Evolutionary conservation across 345 rosid species (phyloP).

Genomic region (Gossypium thurberi): DNA sequence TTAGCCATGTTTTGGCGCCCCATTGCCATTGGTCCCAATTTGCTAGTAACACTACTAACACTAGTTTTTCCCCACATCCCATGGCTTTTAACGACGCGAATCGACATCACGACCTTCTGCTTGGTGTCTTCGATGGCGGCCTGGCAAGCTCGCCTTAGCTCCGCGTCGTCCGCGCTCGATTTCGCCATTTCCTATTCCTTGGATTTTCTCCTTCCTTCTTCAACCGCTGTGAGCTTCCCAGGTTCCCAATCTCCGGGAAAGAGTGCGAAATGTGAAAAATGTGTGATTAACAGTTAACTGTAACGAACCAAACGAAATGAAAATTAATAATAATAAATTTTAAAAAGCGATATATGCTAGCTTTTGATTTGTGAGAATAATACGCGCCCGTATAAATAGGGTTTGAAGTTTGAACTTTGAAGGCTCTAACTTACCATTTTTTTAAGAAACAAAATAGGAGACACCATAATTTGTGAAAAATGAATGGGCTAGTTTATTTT

Average conservation of each 20-base stretch:
- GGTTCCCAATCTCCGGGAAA: background rate
- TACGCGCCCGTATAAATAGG: background rate
- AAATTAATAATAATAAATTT: background rate
- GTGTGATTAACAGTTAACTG: slow-evolving; percentile 15
- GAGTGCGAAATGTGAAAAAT: background rate
- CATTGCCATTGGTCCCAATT: slow-evolving; percentile 29
- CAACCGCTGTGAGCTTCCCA: slow-evolving; percentile 6
- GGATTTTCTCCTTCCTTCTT: slow-evolving; percentile 6
- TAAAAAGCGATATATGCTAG: background rate
- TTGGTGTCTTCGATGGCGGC: slow-evolving; percentile 91
- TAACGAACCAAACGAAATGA: slow-evolving; percentile 5
- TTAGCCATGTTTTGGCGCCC: slow-evolving; percentile 95
- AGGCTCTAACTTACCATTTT: too few relatives aligned
- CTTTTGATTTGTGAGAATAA: background rate
- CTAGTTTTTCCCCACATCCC: slow-evolving; percentile 88
- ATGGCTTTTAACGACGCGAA: slow-evolving; percentile 90
- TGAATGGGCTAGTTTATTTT: too few relatives aligned
- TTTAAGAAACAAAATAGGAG: too few relatives aligned
- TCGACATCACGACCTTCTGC: slow-evolving; percentile 80
- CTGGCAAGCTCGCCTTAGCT: slow-evolving; percentile 88
- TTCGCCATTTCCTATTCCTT: slow-evolving; percentile 59
- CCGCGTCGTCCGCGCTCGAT: slow-evolving; percentile 93
- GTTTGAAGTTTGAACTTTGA: background rate
- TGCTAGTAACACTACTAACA: slow-evolving; percentile 27
- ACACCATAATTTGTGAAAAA: too few relatives aligned